A percentile compares a stretch with the other conserved stretches of the same genome.
Conservation (phyloP, 129 eudicot genomes). For the Helichrysum umbraculigerum region DNA sequence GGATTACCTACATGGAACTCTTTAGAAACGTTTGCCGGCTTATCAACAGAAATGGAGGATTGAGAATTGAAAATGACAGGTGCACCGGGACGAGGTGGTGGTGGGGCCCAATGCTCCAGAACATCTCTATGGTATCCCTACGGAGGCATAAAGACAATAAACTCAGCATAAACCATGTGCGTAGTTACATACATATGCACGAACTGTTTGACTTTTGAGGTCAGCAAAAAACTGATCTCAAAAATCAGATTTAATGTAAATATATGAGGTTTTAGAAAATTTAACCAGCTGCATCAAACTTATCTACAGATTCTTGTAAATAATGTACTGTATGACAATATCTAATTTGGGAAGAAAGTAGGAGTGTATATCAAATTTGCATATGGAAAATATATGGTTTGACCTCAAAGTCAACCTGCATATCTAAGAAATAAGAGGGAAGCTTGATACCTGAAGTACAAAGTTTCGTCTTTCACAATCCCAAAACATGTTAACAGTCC, state of each 20-base stretch:
- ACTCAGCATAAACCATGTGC: slow-evolving; percentile 8
- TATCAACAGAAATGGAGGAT: slow-evolving; percentile 27
- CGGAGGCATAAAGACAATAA: not conserved
- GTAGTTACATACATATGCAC: not conserved
- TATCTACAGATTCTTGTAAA: not conserved
- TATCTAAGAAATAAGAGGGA: not conserved
- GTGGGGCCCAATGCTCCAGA: slow-evolving; percentile 64
- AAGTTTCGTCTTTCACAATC: slow-evolving; percentile 91
- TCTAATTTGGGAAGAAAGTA: not conserved
- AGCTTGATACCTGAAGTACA: slow-evolving; percentile 64
- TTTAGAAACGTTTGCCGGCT: slow-evolving; percentile 21
- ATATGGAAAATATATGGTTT: slow-evolving; percentile 1
- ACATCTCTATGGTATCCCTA: slow-evolving; percentile 90
- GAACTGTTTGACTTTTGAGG: slow-evolving; percentile 8
- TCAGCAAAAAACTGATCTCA: slow-evolving; percentile 6
- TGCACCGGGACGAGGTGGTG: slow-evolving; percentile 47
- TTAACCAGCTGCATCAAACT: not conserved
- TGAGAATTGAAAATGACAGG: slow-evolving; percentile 38
- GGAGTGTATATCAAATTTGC: not conserved
- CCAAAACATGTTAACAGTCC: slow-evolving; percentile 87
- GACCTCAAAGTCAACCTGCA: slow-evolving; percentile 23
- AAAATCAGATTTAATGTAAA: not conserved
- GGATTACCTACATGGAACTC: slow-evolving; percentile 30
- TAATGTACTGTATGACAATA: not conserved
- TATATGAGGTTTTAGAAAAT: not conserved